Evolutionary conservation across 192 early-diverging fungal genomes (phyloP), one percentile per base, ranked within the genome.

Genomic region (Coemansia reversa): DNA sequence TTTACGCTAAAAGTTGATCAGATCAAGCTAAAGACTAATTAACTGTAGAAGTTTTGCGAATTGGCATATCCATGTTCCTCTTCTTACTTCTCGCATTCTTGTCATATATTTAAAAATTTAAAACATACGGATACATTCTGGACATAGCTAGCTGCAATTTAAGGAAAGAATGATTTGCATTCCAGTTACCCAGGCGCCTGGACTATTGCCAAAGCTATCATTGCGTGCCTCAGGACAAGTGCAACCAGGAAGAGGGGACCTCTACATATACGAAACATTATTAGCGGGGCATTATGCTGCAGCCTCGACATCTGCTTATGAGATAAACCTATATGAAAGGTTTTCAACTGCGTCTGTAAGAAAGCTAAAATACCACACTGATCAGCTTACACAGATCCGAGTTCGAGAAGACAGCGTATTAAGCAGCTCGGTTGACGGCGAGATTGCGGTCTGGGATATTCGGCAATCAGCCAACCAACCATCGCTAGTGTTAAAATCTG

Each of bases 381-480:
- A 86, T 32, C 81, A 81, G 55, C 83, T 93, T 27, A 83, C 89
- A 12, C 84, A 89, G 60, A 86, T 90, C 27, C 82, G 86, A 51
- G 66, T 68, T 27, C 66, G 61, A 35, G 39, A 29, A 14, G 73
- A 87, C 52, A 81, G 81, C 12, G 84, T 87, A 3, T 57, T 91
- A 24, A 84, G 87, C 56, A 79, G 86, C 55, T 88, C 89, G 24
- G 76, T 82, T 28, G 91, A 93, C 58, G 82, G 84, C 2, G 65
- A 66, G n/a, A 59, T 90, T 5, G 86, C 83, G 29, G 62, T 80
- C 20, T 90, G 90, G 90, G 91, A 93, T 66, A 57, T 93, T 62
- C 84, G 91, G 29, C 75, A 74, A 29, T 35, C 67, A 5, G 51
- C 60, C 16, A 51, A n/a, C 5, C 29, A 54, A 7, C 74, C 79